Evolutionary conservation across 2,329 filamentous ascomycete species (phyloP).

Genomic region (Rachicladosporium sp.): DNA sequence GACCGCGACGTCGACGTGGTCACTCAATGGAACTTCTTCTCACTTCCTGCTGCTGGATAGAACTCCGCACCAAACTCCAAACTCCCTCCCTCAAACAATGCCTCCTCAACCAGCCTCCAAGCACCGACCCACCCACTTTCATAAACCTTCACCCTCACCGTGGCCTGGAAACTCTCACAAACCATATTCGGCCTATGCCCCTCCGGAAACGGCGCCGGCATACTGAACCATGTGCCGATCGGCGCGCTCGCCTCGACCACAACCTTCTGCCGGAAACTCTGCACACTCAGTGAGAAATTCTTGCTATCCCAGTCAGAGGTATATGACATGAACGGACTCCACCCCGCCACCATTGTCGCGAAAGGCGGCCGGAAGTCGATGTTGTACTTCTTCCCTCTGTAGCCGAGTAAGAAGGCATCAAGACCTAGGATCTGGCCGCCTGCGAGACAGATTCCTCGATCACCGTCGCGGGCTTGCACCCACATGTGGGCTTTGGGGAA

Average conservation of each 20-base stretch:
- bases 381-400: slow-evolving; percentile 25
- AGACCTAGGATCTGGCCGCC: slow-evolving; percentile 29
- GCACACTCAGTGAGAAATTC: slow-evolving; percentile 26
- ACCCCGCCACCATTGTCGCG: slow-evolving; percentile 24
- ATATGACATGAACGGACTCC: slow-evolving; percentile 33
- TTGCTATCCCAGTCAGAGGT: slow-evolving; percentile 28
- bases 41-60: slow-evolving; percentile 30
- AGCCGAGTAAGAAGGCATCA: slow-evolving; percentile 36
- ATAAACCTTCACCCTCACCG: slow-evolving; percentile 30
- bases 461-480: slow-evolving; percentile 25
- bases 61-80: slow-evolving; percentile 39
- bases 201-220: slow-evolving; percentile 34
- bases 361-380: slow-evolving; percentile 35
- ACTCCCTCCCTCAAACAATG: slow-evolving; percentile 31
- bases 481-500: slow-evolving; percentile 35
- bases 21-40: slow-evolving; percentile 24
- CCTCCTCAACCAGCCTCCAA: slow-evolving; percentile 30
- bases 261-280: slow-evolving; percentile 30
- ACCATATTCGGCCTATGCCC: slow-evolving; percentile 34
- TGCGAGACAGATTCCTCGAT: slow-evolving; percentile 22
- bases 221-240: slow-evolving; percentile 32
- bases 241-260: slow-evolving; percentile 29
- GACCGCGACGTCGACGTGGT: background rate
- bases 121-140: slow-evolving; percentile 26
- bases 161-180: slow-evolving; percentile 36